Conservation (phyloP, 805 yeast species). For the Ogataea degrootiae region DNA sequence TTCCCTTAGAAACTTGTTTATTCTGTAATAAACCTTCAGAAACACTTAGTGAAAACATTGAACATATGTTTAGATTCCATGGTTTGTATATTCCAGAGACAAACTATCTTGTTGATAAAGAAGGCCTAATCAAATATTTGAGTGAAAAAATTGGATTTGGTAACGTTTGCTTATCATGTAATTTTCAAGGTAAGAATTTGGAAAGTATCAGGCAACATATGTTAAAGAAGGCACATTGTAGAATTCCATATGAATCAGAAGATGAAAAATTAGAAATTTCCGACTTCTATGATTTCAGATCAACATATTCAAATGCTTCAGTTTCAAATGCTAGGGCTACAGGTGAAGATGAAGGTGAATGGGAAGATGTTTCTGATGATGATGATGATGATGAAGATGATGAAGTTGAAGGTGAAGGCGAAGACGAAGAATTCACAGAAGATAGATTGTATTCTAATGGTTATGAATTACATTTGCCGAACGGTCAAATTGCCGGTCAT, state of each 20-base stretch:
- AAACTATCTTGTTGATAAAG: constrained; percentile 58
- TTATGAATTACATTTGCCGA: constrained; percentile 65
- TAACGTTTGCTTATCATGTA: constrained; percentile 76
- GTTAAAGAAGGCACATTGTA: constrained; percentile 79
- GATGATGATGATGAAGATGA: constrained; percentile 20
- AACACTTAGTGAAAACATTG: constrained; percentile 40
- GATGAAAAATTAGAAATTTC: constrained; percentile 73
- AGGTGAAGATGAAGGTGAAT: constrained; percentile 30
- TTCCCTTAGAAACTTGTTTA: constrained; percentile 46
- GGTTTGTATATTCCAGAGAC: constrained; percentile 88
- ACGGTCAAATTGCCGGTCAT: constrained; percentile 79
- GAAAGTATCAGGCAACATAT: constrained; percentile 90
- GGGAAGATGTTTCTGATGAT: constrained; percentile 29
- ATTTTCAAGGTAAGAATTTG: constrained; percentile 75
- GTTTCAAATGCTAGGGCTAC: constrained; percentile 28
- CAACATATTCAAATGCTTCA: constrained; percentile 39
- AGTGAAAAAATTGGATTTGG: constrained; percentile 82
- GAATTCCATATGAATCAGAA: constrained; percentile 79
- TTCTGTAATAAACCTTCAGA: constrained; percentile 39
- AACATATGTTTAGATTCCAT: constrained; percentile 74
- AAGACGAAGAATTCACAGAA: constrained; percentile 29
- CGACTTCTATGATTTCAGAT: constrained; percentile 78
- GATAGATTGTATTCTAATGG: constrained; percentile 38
- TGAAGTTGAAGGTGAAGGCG: constrained; percentile 31
- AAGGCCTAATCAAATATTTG: constrained; percentile 69